phyloP scores from a whole-genome alignment of 106 monocot species.

The Platanthera guangdongensis region DNA sequence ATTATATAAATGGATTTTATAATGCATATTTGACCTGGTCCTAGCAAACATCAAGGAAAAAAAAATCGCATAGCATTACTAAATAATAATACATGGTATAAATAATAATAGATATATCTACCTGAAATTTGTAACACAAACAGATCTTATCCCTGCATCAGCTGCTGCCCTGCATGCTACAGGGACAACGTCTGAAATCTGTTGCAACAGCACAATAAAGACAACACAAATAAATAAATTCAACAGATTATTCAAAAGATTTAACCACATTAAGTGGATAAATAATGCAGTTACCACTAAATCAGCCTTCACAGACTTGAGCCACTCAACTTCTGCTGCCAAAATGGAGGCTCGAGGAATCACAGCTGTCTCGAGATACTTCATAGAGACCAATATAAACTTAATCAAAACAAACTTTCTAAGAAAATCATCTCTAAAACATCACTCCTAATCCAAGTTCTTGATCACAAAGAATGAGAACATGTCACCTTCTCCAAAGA shows the following conservation, averaged over 20 bases:
- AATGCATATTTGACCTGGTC: not conserved
- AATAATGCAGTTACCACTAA: slow-evolving; percentile 46
- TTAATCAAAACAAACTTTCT: not conserved
- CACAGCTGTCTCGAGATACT: slow-evolving; percentile 81
- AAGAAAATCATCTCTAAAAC: not conserved
- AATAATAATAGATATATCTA: slow-evolving; percentile 7
- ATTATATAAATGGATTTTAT: not conserved
- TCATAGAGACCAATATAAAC: slow-evolving; percentile 10
- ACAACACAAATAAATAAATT: not conserved
- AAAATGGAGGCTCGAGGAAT: slow-evolving; percentile 69
- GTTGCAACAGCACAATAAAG: slow-evolving; percentile 1
- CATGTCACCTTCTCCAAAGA: slow-evolving; percentile 38
- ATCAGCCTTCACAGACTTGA: slow-evolving; percentile 71
- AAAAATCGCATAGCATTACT: not conserved
- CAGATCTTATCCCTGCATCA: slow-evolving; percentile 75
- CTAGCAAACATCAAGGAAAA: not conserved
- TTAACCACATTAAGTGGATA: not conserved
- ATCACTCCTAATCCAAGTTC: not conserved
- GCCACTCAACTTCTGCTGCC: slow-evolving; percentile 71
- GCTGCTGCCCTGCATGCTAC: slow-evolving; percentile 77
- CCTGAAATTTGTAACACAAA: slow-evolving; percentile 92
- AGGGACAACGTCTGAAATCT: slow-evolving; percentile 94
- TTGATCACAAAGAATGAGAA: not conserved
- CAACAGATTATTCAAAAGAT: not conserved
- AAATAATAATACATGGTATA: not conserved